Base-by-base conservation (phyloP, 257 asterid species). In the Anisodus tanguticus region DNA sequence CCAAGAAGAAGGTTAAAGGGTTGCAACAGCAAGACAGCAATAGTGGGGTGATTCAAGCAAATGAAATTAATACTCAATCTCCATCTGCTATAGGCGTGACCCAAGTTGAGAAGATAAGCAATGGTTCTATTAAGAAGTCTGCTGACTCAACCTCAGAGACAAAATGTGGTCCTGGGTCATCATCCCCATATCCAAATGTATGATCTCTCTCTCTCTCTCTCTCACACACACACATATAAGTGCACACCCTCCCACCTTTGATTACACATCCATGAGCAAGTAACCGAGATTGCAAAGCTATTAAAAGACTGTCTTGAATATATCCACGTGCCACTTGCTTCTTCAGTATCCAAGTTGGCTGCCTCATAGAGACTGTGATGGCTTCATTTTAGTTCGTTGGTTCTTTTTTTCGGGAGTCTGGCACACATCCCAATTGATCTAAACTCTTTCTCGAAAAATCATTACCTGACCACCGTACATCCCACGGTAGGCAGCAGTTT, bases 161-260 rank as follows among this genome's bases (percentile, higher is more conserved):
- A 45, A 85, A 85, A 66, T 72, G 82, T 57, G 89, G 83, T 81
- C 88, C 84, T 80, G 85, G 89, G 77, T 88, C 97, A 66, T 89
- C 82, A 76, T 95, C 98, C 64, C 98, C 98, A 4, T 95, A 90
- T 83, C 90, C 97, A 84, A 94, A 91, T 88, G 98, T 95, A 91
- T 43, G 95, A 41, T 80, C 72, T n/a, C 78, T 9, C 74, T 54
- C 47, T 9, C 74, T 54, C 47, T 81, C 26, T 22, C 26, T 22
- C 26, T 22, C 26, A 22, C 67, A 59, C 74, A 54, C 86, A 5
- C 41, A 5, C 41, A 70, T 11, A 9, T 9, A 45, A 4, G 39
- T 71, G 54, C 31, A 43, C 79, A 19, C 59, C 35, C 2, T 47
- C 80, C 39, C 41, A 47, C n/a, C 39, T 22, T 47, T 19, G 59